Base-by-base conservation (phyloP, 2,329 filamentous ascomycete genomes). In the Colletotrichum tropicicola region DNA sequence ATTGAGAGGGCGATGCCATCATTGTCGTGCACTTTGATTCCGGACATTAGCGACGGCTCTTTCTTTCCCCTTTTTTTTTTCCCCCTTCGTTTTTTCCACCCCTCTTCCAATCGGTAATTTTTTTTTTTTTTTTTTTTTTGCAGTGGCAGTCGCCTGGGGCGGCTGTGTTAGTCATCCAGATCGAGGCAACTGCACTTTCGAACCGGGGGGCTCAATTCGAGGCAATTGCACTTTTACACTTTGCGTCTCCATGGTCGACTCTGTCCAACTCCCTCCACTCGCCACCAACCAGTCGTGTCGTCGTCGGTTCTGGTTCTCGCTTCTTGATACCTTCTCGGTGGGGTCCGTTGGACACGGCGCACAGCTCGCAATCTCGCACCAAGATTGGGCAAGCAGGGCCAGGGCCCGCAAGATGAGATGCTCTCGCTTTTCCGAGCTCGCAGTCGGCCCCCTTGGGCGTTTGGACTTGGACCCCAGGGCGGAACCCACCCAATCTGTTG, bases 361-460 rank as follows among this genome's bases (percentile, higher is more conserved):
- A 48, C 35, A 51, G 27, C 28, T 62, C n/a, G 53, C 55, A 64
- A 59, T 59, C 39, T 53, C 47, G 54, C 59, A 47, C 54, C 44
- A 51, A 62, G 44, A 58, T 58, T 51, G 55, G 35, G 47, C 48
- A 45, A 47, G 19, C 54, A 41, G 21, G 51, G 37, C 45, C 15
- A 41, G 5, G 17, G 19, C 35, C n/a, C 15, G 37, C 39, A 39
- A 59, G 47, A 59, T 53, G 60, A 64, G 55, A 53, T 64, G 55
- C 37, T 52, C 19, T 57, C 43, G 28, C 41, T 57, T n/a, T n/a
- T n/a, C n/a, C n/a, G n/a, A n/a, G n/a, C n/a, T n/a, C n/a, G n/a
- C n/a, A n/a, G n/a, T n/a, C n/a, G n/a, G n/a, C n/a, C n/a, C n/a
- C n/a, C n/a, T n/a, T n/a, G n/a, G n/a, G n/a, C n/a, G n/a, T n/a